Conservation (phyloP, 2,329 filamentous ascomycete genomes). For the Penicillium digitatum region DNA sequence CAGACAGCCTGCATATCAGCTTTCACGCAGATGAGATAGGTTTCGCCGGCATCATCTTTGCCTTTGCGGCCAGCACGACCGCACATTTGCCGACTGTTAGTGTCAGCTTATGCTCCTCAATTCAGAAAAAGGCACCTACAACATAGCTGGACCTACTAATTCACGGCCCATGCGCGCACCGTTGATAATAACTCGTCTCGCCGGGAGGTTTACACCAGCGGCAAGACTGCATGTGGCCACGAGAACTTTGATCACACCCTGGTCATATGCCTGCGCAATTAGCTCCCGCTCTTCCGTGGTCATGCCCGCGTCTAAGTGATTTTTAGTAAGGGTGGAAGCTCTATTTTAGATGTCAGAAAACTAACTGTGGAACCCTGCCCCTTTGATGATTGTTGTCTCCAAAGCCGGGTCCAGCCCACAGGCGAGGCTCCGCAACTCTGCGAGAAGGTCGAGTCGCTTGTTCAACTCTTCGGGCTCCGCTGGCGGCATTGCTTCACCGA, state of each 20-base stretch:
- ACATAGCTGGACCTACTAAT: constrained; percentile 71
- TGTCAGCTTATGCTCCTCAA: constrained; percentile 20
- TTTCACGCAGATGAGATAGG: constrained; percentile 68
- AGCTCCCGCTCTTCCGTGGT: constrained; percentile 72
- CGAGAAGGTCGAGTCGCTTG: constrained; percentile 60
- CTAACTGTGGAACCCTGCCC: constrained; percentile 71
- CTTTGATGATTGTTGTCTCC: constrained; percentile 60
- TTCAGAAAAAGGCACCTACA: constrained; percentile 41
- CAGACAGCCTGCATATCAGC: constrained; percentile 66
- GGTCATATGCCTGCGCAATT: constrained; percentile 66
- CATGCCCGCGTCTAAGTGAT: constrained; percentile 45
- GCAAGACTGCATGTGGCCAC: constrained; percentile 75
- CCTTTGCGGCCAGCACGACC: constrained; percentile 74
- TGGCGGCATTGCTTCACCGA: constrained; percentile 60
- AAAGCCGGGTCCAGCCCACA: constrained; percentile 64
- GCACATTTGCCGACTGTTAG: constrained; percentile 65
- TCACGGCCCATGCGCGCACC: constrained; percentile 72
- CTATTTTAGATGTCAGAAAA: constrained; percentile 5
- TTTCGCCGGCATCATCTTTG: constrained; percentile 73
- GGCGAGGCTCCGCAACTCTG: constrained; percentile 61
- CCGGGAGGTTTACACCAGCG: constrained; percentile 74
- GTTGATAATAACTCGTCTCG: constrained; percentile 70
- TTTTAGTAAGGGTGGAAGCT: constrained; percentile 24
- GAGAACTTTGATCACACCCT: constrained; percentile 63
- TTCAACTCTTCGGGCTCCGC: constrained; percentile 51